Conservation (phyloP, 345 rosid genomes). For the Sapria himalayana region DNA sequence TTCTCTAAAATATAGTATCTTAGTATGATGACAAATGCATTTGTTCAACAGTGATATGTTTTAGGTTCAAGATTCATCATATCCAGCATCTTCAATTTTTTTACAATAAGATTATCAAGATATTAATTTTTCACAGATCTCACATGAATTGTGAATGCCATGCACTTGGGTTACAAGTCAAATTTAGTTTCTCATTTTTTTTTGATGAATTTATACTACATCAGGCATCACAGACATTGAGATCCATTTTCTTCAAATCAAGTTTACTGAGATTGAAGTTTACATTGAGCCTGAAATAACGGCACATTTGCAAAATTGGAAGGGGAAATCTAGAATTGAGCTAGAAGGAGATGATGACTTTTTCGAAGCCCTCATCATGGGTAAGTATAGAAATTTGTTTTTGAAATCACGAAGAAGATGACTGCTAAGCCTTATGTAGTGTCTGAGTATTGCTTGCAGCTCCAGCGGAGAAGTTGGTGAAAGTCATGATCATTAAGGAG, state of each 20-base stretch:
- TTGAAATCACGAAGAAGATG: no score
- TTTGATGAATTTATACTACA: neutral
- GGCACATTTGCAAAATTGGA: constrained; percentile 40
- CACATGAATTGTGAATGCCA: no score
- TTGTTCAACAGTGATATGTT: no score
- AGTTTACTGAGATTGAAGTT: constrained; percentile 87
- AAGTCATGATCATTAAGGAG: constrained; percentile 81
- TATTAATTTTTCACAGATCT: no score
- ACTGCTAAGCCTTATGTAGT: no score
- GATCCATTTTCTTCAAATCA: constrained; percentile 80
- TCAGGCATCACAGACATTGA: constrained; percentile 83
- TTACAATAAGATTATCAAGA: no score
- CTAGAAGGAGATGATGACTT: constrained; percentile 57
- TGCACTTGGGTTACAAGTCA: no score
- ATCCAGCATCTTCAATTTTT: no score
- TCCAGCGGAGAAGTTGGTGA: constrained; percentile 45
- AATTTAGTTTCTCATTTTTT: neutral
- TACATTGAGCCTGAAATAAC: constrained; percentile 52
- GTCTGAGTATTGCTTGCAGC: constrained; percentile 13
- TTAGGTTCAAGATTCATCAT: no score
- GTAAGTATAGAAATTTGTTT: constrained; percentile 17
- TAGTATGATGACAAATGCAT: no score
- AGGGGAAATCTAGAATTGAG: constrained; percentile 38
- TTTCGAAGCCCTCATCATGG: constrained; percentile 53
- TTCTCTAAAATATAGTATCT: no score